phyloP scores from a whole-genome alignment of 2,329 filamentous ascomycete species.

The Lecanicillium sp. region DNA sequence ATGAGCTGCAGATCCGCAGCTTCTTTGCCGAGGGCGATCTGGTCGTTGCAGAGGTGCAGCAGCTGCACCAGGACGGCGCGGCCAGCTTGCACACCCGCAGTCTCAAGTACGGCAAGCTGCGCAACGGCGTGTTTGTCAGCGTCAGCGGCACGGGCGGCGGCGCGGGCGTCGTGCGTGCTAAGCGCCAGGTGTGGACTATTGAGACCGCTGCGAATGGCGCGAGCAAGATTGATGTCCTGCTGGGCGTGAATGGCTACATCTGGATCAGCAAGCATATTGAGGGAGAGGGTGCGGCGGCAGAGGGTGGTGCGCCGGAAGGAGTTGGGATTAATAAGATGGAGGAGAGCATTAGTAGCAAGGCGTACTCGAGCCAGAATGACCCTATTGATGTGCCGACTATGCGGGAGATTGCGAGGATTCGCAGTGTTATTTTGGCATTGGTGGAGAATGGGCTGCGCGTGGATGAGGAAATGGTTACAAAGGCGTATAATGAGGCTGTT shows the following conservation, averaged over 20 bases:
- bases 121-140: slow-evolving; percentile 83
- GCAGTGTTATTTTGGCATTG: slow-evolving; percentile 72
- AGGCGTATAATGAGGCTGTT: slow-evolving; percentile 72
- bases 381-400: slow-evolving; percentile 67
- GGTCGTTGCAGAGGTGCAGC: slow-evolving; percentile 90
- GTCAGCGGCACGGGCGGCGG: slow-evolving; percentile 80
- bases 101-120: slow-evolving; percentile 88
- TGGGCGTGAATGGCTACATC: slow-evolving; percentile 95
- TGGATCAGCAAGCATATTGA: slow-evolving; percentile 85
- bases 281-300: slow-evolving; percentile 33
- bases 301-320: slow-evolving; percentile 22
- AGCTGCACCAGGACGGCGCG: slow-evolving; percentile 74
- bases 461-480: slow-evolving; percentile 81
- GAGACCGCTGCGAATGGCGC: slow-evolving; percentile 42
- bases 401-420: slow-evolving; percentile 78
- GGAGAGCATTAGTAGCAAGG: slow-evolving; percentile 73
- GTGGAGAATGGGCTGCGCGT: slow-evolving; percentile 77
- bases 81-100: slow-evolving; percentile 84
- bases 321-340: slow-evolving; percentile 74
- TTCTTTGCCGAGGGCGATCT: slow-evolving; percentile 96
- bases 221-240: slow-evolving; percentile 70
- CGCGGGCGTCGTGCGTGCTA: slow-evolving; percentile 72
- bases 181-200: slow-evolving; percentile 83
- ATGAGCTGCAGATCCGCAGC: slow-evolving; percentile 93
- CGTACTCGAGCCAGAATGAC: slow-evolving; percentile 95